A percentile compares a stretch with the other conserved stretches of the same genome.
These are phyloP conservation scores for Abrus pulchellus DNA, from an alignment of 306 rosid genomes.

Conservation along the genomic window DNA sequence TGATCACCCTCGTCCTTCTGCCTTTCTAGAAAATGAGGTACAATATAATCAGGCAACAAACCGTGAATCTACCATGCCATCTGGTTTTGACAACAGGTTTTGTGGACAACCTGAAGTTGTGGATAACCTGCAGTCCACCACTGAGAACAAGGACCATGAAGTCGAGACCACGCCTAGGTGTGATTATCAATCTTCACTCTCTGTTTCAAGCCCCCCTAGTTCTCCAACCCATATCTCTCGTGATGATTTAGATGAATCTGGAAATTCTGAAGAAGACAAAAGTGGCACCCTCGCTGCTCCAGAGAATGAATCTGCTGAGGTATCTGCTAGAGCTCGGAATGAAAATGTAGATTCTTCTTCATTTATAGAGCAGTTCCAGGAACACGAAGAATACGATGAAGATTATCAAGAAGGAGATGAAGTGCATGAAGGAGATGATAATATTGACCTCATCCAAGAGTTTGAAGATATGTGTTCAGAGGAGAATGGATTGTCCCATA, in stretches of 20 bases:
- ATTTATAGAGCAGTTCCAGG: slow-evolving; percentile 70
- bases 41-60: slow-evolving; percentile 63
- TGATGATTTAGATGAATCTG: slow-evolving; percentile 88
- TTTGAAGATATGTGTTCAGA: slow-evolving; percentile 72
- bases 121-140: slow-evolving; percentile 57
- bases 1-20: slow-evolving; percentile 64
- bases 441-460: slow-evolving; percentile 63
- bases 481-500: slow-evolving; percentile 75
- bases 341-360: slow-evolving; percentile 56
- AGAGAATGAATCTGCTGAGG: slow-evolving; percentile 59
- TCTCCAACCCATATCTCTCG: slow-evolving; percentile 96
- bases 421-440: slow-evolving; percentile 87
- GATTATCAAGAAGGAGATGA: slow-evolving; percentile 92
- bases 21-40: slow-evolving; percentile 69
- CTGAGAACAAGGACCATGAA: slow-evolving; percentile 60
- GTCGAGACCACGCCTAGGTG: slow-evolving; percentile 69
- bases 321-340: slow-evolving; percentile 53
- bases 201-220: slow-evolving; percentile 93
- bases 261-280: slow-evolving; percentile 64
- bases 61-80: slow-evolving; percentile 60
- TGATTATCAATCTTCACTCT: slow-evolving; percentile 95
- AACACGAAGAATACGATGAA: slow-evolving; percentile 97
- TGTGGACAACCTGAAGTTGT: slow-evolving; percentile 61
- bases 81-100: slow-evolving; percentile 60
- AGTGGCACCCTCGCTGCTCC: slow-evolving; percentile 50